Conservation (phyloP, 139 green algal species). For the Chlorella sp. region DNA sequence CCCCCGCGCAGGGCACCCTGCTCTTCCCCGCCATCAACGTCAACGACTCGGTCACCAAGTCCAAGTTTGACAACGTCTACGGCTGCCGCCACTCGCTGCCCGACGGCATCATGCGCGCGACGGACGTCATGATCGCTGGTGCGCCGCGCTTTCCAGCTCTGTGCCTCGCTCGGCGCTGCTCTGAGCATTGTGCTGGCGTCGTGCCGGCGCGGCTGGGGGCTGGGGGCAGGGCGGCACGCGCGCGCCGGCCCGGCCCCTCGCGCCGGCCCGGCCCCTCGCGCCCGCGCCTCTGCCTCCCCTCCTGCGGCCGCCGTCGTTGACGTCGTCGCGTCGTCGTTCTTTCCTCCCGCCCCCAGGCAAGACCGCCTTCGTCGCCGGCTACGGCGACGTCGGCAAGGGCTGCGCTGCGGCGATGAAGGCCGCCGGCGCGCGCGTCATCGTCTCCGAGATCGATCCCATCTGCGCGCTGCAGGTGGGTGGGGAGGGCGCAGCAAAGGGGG, state of each 20-base stretch:
- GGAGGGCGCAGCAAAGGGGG: too few relatives aligned
- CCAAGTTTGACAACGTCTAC: conserved; percentile 99
- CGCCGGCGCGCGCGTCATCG: conserved; percentile 85
- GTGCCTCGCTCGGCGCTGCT: neutral
- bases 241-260: too few relatives aligned
- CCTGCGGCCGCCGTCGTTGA: too few relatives aligned
- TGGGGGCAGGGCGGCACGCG: too few relatives aligned
- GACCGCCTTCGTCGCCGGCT: conserved; percentile 84
- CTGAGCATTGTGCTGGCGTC: conserved; percentile 15
- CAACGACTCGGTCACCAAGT: conserved; percentile 99
- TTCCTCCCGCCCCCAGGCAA: too few relatives aligned
- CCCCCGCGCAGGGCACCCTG: conserved; percentile 84
- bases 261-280: too few relatives aligned
- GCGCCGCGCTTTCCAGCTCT: conserved; percentile 23
- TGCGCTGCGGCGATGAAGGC: conserved; percentile 96
- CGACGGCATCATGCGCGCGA: conserved; percentile 99
- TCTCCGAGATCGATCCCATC: conserved; percentile 99
- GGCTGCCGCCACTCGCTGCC: conserved; percentile 99
- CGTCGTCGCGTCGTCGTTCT: too few relatives aligned
- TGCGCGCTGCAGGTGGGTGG: conserved; percentile 81
- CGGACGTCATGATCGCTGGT: conserved; percentile 95
- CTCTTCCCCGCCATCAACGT: conserved; percentile 99
- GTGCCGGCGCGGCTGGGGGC: conserved; percentile 22
- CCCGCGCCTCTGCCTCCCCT: too few relatives aligned
- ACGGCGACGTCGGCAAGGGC: conserved; percentile 99